Evolutionary conservation across 108 stramenopile species (phyloP).

Genomic region (Cylindrotheca fusiformis): DNA sequence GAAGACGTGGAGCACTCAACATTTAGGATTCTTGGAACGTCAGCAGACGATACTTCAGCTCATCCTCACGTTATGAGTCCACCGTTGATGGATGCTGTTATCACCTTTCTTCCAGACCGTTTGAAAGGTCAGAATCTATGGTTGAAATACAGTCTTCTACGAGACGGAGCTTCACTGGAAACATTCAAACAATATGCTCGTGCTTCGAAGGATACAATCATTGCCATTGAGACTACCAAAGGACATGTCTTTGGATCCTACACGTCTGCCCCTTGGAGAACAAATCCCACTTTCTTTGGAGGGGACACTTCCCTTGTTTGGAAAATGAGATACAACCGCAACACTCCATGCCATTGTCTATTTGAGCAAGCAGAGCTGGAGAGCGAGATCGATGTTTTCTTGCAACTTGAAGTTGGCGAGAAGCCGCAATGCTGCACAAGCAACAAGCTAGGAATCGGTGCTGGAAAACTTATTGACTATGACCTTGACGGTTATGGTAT

Average conservation of each 20-base stretch:
- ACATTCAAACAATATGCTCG: constrained; percentile 59
- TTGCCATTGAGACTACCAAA: constrained; percentile 75
- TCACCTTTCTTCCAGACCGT: constrained; percentile 48
- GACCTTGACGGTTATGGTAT: constrained; percentile 13
- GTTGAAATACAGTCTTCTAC: constrained; percentile 74
- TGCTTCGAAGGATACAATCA: constrained; percentile 54
- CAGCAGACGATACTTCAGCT: constrained; percentile 38
- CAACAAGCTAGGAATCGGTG: constrained; percentile 57
- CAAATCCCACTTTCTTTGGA: constrained; percentile 59
- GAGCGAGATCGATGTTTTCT: constrained; percentile 74
- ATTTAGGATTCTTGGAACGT: constrained; percentile 52
- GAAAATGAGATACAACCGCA: constrained; percentile 66
- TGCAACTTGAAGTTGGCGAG: constrained; percentile 44
- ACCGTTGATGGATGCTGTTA: constrained; percentile 71
- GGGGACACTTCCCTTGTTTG: constrained; percentile 63
- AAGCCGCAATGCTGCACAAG: constrained; percentile 59
- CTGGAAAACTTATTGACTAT: constrained; percentile 22
- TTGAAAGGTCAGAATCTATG: constrained; percentile 53
- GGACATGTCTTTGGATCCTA: constrained; percentile 83
- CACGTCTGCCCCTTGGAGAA: constrained; percentile 60
- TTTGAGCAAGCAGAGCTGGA: constrained; percentile 76
- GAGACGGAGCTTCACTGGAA: constrained; percentile 71
- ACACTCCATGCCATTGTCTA: constrained; percentile 45
- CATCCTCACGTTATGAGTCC: constrained; percentile 73
- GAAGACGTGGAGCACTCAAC: constrained; percentile 5